Base-by-base conservation (phyloP, 1,284 basidiomycete genomes). In the Cutaneotrichosporon daszewskae region DNA sequence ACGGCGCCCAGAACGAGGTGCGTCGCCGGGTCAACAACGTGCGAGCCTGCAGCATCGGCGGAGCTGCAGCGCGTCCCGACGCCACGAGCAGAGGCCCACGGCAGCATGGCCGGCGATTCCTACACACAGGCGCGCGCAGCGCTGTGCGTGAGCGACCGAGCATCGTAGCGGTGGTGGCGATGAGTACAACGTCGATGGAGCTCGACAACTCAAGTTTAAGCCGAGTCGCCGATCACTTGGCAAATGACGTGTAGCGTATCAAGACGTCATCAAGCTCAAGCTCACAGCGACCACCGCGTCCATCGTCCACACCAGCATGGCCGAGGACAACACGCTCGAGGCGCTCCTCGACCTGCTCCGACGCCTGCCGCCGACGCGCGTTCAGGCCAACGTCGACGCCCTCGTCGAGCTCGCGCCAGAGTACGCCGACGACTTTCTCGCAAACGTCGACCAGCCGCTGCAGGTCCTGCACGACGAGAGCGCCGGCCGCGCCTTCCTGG, bases 321-420 rank as follows among this genome's bases (percentile, higher is more conserved):
- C 50, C 23, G 45, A 52, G 35, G 49, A 46, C 55, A 47, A 49
- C 51, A 46, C 52, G 20, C 58, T 91, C 38, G 87, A 90, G 57
- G 83, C 87, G 40, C 87, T 90, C 78, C 83, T 98, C 35, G 95
- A 99, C 76, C 81, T 98, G 39, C 85, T 96, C 77, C 82, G 95
- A 43, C 86, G 95, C 11, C 78, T 98, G 11, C 94, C 95, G 13
- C 95, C 95, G 1, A 87, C 84, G n/a, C 76, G 82, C 20, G 85
- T 94, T 40, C 84, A 91, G 64, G 79, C 84, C 63, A 98, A 97
- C 73, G 82, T 98, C 51, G 77, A 81, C 38, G 76, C 82, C 19
- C 81, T 98, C 29, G 82, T 87, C 51, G 76, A 76, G 32, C 84
- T 95, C 60, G 86, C 82, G 51, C 92, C 92, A n/a, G 87, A 95